These are phyloP conservation scores for Musa beccarii DNA, from an alignment of 176 grass and related monocot species.

Conservation along the genomic window DNA sequence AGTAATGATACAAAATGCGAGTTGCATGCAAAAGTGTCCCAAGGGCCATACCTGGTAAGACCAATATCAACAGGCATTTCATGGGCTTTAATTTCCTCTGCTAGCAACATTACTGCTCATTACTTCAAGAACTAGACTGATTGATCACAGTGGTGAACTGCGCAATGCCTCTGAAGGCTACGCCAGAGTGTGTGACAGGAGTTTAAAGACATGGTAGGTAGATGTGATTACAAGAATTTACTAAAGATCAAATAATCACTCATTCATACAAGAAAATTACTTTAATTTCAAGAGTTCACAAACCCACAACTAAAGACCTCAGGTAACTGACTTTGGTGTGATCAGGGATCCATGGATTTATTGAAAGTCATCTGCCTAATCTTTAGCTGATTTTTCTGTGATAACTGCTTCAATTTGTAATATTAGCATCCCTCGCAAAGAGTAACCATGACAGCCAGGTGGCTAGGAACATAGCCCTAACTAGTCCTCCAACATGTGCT, in stretches of 20 bases:
- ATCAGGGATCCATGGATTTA: background rate
- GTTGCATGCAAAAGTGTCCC: no score
- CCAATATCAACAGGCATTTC: background rate
- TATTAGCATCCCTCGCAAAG: background rate
- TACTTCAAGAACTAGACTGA: background rate
- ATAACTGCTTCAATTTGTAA: background rate
- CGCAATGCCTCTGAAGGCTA: background rate
- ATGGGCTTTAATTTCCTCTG: background rate
- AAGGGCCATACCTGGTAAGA: background rate
- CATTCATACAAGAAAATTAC: background rate
- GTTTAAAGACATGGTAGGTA: background rate
- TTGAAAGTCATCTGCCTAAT: background rate
- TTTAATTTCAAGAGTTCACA: background rate
- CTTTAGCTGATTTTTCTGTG: background rate
- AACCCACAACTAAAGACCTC: background rate
- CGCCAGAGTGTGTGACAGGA: background rate
- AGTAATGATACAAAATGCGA: no score
- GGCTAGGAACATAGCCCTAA: background rate
- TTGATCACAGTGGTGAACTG: background rate
- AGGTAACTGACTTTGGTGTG: background rate
- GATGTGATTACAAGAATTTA: background rate
- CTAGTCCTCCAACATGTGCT: constrained; percentile 55
- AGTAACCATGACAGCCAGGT: background rate
- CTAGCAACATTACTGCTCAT: background rate
- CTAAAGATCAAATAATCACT: background rate